Evolutionary conservation across 1,284 basidiomycete genomes (phyloP).

Genomic region (Ceratobasidium sp.): DNA sequence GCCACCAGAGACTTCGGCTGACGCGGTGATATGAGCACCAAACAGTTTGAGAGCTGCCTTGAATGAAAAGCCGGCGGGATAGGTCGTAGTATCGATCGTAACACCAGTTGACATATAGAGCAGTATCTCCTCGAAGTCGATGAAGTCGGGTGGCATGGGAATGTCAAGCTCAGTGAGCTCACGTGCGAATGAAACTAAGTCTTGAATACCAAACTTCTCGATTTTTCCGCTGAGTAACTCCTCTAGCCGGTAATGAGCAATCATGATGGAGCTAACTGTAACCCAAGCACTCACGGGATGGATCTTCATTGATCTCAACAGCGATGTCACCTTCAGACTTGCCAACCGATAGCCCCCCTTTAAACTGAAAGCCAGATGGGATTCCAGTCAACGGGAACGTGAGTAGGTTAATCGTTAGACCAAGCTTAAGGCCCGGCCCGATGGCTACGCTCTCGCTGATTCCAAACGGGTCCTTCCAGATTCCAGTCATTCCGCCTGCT

Average conservation of each 20-base stretch:
- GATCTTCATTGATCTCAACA: not conserved
- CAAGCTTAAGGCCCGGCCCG: slow-evolving; percentile 2
- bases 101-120: slow-evolving; percentile 15
- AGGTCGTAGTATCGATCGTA: not conserved
- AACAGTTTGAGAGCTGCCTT: not conserved
- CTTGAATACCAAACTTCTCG: not conserved
- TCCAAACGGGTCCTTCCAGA: slow-evolving; percentile 20
- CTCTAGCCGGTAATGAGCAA: not conserved
- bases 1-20: not conserved
- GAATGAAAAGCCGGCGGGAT: slow-evolving; percentile 12
- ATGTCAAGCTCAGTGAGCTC: not conserved
- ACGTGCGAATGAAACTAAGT: not conserved
- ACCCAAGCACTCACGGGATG: not conserved
- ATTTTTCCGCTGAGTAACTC: slow-evolving; percentile 3
- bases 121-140: not conserved
- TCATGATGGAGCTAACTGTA: not conserved
- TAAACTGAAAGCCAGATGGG: not conserved
- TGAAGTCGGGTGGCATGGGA: not conserved
- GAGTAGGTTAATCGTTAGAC: not conserved
- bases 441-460: slow-evolving; percentile 1
- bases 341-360: not conserved
- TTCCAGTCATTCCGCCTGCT: not conserved
- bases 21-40: not conserved
- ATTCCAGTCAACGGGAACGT: not conserved
- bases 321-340: not conserved